Evolutionary conservation across 176 grass and related monocot genomes (phyloP).

Genomic region (Rhipidocladum racemiflorum): DNA sequence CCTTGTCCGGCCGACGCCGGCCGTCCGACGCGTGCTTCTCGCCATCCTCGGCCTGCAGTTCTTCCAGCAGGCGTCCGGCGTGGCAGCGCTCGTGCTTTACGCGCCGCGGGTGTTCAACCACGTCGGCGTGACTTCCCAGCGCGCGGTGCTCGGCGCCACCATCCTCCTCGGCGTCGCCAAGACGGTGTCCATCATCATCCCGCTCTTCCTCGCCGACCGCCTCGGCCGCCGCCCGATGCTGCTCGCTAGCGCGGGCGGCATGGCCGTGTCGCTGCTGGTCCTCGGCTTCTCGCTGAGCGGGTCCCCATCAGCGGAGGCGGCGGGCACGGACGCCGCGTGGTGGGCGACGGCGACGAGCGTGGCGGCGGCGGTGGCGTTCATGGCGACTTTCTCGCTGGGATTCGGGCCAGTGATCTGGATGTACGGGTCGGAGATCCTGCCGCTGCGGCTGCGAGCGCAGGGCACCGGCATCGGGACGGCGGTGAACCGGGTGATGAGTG

Average conservation of each 20-base stretch:
- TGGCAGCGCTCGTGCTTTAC: slow-evolving; percentile 58
- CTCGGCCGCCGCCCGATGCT: slow-evolving; percentile 64
- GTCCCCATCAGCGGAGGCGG: not conserved
- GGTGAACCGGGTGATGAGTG: slow-evolving; percentile 57
- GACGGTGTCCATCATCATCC: slow-evolving; percentile 44
- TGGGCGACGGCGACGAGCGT: slow-evolving; percentile 30
- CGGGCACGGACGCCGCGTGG: not conserved
- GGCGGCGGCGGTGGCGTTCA: slow-evolving; percentile 31
- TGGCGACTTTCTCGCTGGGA: slow-evolving; percentile 56
- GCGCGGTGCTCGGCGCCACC: slow-evolving; percentile 38
- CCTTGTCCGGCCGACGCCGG: slow-evolving; percentile 36
- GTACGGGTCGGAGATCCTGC: slow-evolving; percentile 64
- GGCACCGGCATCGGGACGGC: slow-evolving; percentile 47
- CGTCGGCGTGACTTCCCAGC: slow-evolving; percentile 36
- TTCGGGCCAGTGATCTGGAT: slow-evolving; percentile 54
- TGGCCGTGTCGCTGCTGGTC: slow-evolving; percentile 38
- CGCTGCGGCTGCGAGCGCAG: slow-evolving; percentile 51
- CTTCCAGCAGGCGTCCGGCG: slow-evolving; percentile 72
- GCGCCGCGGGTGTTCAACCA: slow-evolving; percentile 57
- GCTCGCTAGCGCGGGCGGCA: slow-evolving; percentile 50
- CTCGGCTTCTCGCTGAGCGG: slow-evolving; percentile 24
- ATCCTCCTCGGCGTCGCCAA: slow-evolving; percentile 48
- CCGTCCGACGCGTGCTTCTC: slow-evolving; percentile 38
- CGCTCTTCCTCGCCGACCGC: slow-evolving; percentile 52
- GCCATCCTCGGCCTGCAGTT: slow-evolving; percentile 56